A percentile compares a stretch with the other conserved stretches of the same genome.
Evolutionary conservation across 2,329 filamentous ascomycete genomes (phyloP).

Genomic region (Alternaria ventricosa): DNA sequence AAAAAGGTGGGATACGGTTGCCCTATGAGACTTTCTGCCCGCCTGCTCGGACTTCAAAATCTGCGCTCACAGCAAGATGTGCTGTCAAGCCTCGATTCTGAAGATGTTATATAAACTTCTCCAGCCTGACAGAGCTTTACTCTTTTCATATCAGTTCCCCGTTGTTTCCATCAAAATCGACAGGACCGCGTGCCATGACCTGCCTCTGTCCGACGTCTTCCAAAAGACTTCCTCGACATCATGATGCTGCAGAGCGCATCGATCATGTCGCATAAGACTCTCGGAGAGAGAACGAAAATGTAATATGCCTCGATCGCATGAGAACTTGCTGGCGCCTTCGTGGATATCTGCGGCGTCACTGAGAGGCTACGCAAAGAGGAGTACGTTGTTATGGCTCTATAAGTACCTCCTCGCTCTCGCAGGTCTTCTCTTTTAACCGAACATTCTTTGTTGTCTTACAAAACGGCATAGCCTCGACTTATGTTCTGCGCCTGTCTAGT

Average conservation of each 20-base stretch:
- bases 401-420: background rate
- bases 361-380: background rate
- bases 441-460: no score
- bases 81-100: background rate
- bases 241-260: background rate
- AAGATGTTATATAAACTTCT: background rate
- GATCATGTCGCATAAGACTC: background rate
- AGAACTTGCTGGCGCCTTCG: background rate
- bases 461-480: no score
- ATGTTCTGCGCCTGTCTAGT: background rate
- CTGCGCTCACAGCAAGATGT: fast-evolving
- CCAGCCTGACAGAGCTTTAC: background rate
- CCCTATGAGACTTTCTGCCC: no score
- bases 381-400: fast-evolving
- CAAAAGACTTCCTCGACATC: fast-evolving
- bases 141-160: fast-evolving
- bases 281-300: background rate
- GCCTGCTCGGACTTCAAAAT: background rate
- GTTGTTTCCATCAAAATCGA: background rate
- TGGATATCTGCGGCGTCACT: fast-evolving
- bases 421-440: background rate
- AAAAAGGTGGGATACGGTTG: no score
- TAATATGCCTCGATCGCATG: no score
- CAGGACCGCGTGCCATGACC: fast-evolving
- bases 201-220: background rate